phyloP scores from a whole-genome alignment of 352 stramenopile species.

The Detonula confervacea region DNA sequence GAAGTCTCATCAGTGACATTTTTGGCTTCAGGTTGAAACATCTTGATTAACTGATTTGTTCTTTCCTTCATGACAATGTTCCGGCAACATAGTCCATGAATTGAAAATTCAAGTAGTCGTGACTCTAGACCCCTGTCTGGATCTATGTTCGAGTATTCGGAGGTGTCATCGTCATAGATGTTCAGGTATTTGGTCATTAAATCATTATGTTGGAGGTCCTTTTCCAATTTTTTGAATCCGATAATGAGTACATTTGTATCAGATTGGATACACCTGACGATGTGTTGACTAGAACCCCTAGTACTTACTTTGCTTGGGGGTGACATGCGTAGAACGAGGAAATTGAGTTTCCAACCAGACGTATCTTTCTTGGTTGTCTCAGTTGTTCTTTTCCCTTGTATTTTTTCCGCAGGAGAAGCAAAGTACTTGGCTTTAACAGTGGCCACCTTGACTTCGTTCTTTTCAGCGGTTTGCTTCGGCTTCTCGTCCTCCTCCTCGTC shows the following conservation, averaged over 20 bases:
- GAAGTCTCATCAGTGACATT: not conserved
- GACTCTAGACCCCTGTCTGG: not conserved
- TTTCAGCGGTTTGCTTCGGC: too few relatives aligned
- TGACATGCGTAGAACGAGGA: not conserved
- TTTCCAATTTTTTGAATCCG: not conserved
- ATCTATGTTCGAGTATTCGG: not conserved
- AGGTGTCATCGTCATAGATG: not conserved
- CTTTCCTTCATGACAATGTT: not conserved
- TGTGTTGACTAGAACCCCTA: not conserved
- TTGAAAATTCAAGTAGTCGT: not conserved
- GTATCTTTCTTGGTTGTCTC: not conserved
- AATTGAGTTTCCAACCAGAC: not conserved
- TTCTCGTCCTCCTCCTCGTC: too few relatives aligned
- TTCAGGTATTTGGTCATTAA: not conserved
- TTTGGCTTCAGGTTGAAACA: not conserved
- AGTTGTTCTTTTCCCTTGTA: not conserved
- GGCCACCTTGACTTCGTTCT: not conserved
- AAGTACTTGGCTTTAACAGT: not conserved
- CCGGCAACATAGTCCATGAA: not conserved
- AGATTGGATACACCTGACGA: not conserved
- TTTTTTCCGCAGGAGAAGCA: not conserved
- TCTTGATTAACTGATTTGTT: not conserved
- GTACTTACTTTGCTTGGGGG: not conserved
- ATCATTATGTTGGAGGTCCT: not conserved
- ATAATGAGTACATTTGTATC: not conserved